Conservation (phyloP, 2,329 filamentous ascomycete genomes). For the Penicillium corylophilum region DNA sequence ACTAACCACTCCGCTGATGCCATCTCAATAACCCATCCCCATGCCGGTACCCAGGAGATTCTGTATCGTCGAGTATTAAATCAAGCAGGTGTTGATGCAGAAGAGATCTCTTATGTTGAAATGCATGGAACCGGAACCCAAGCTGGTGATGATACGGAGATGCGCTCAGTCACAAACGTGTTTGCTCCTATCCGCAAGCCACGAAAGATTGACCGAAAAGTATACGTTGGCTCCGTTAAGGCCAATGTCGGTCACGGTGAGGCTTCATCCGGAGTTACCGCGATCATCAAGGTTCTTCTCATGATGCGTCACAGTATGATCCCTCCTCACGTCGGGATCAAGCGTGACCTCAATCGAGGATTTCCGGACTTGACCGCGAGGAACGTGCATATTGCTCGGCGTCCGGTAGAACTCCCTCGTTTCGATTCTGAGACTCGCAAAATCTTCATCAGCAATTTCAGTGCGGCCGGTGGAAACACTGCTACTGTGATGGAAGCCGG, state of each 20-base stretch:
- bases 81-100: slow-evolving; percentile 38
- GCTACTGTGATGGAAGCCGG: slow-evolving; percentile 18
- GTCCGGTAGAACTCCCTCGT: slow-evolving; percentile 31
- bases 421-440: background rate
- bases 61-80: slow-evolving; percentile 40
- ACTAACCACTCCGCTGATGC: slow-evolving; percentile 51
- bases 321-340: slow-evolving; percentile 67
- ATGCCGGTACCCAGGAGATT: slow-evolving; percentile 38
- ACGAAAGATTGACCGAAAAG: background rate
- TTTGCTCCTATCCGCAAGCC: slow-evolving; percentile 24
- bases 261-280: slow-evolving; percentile 30
- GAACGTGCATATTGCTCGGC: slow-evolving; percentile 40
- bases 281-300: slow-evolving; percentile 61
- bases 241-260: slow-evolving; percentile 48
- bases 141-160: slow-evolving; percentile 39
- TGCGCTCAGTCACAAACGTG: slow-evolving; percentile 35
- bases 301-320: slow-evolving; percentile 65
- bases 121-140: slow-evolving; percentile 46
- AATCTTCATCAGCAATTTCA: slow-evolving; percentile 54
- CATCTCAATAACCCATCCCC: slow-evolving; percentile 44
- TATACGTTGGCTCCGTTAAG: slow-evolving; percentile 36
- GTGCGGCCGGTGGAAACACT: slow-evolving; percentile 60
- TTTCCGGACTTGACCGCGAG: slow-evolving; percentile 32
- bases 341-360: slow-evolving; percentile 39
- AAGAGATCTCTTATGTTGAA: slow-evolving; percentile 40